A percentile compares a stretch with the other conserved stretches of the same genome.
phyloP scores from a whole-genome alignment of 2,329 filamentous ascomycete species.

The Lomentospora prolificans region DNA sequence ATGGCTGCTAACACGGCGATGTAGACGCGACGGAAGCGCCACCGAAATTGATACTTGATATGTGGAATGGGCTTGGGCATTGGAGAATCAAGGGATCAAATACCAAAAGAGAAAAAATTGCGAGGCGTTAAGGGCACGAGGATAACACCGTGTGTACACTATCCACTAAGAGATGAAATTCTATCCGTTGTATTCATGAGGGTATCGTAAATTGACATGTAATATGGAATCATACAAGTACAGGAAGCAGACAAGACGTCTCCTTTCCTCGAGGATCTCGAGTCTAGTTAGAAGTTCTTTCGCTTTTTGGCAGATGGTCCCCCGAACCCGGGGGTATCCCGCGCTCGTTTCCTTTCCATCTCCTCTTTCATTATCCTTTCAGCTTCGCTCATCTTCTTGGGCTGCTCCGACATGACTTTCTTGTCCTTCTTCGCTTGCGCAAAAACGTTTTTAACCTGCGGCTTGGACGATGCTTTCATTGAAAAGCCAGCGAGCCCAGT shows the following conservation, averaged over 20 bases:
- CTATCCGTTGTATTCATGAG: conserved; percentile 4
- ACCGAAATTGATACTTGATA: conserved; percentile 35
- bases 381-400: conserved; percentile 79
- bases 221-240: not conserved
- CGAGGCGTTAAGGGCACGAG: conserved; percentile 1
- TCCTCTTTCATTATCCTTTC: conserved; percentile 86
- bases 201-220: not conserved
- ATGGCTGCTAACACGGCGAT: not conserved
- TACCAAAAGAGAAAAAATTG: not conserved
- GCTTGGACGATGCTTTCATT: conserved; percentile 55
- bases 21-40: conserved; percentile 46
- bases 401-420: conserved; percentile 52
- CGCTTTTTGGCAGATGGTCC: conserved; percentile 3
- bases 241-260: not conserved
- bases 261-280: not conserved
- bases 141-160: not conserved
- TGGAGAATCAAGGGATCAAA: not conserved
- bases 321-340: conserved; percentile 35
- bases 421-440: conserved; percentile 22
- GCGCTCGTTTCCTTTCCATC: conserved; percentile 57
- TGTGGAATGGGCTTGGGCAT: conserved; percentile 1
- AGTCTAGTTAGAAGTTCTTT: not conserved
- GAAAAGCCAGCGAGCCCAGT: conserved; percentile 36
- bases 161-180: not conserved
- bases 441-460: conserved; percentile 71